Conservation (phyloP, 352 stramenopile genomes). For the Phytophthora niederhauseri region DNA sequence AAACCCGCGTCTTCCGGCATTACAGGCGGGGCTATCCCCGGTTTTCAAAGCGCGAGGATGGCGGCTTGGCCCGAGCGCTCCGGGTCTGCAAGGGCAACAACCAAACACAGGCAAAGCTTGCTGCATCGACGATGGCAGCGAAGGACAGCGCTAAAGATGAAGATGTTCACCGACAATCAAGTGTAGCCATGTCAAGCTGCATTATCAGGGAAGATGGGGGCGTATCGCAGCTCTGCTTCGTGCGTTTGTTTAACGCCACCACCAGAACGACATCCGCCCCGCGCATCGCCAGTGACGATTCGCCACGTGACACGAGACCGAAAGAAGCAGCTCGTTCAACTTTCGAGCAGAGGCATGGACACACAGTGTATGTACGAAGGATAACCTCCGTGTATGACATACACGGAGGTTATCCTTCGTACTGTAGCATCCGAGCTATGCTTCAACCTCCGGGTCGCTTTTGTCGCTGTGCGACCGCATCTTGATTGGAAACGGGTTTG, state of each 20-base stretch:
- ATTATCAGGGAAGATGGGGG: slow-evolving; percentile 10
- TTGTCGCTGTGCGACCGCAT: too few relatives aligned
- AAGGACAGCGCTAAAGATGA: not conserved
- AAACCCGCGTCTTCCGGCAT: not conserved
- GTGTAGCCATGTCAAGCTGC: slow-evolving; percentile 2
- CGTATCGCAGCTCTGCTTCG: slow-evolving; percentile 1
- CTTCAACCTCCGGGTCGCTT: too few relatives aligned
- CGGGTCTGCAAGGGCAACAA: not conserved
- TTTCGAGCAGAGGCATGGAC: too few relatives aligned
- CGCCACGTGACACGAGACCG: not conserved
- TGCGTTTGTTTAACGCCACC: not conserved
- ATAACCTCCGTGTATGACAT: too few relatives aligned
- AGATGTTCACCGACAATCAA: not conserved
- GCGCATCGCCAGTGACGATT: too few relatives aligned
- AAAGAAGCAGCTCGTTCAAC: too few relatives aligned
- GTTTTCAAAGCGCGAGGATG: slow-evolving; percentile 6
- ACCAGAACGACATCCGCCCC: not conserved
- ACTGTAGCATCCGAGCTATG: too few relatives aligned
- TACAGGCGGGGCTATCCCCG: slow-evolving; percentile 22
- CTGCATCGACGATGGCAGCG: not conserved
- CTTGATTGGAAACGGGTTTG: too few relatives aligned
- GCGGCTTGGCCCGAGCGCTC: slow-evolving; percentile 14
- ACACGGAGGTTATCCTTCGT: too few relatives aligned
- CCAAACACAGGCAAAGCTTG: not conserved
- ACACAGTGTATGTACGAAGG: too few relatives aligned